Evolutionary conservation across 2,329 filamentous ascomycete genomes (phyloP).

Genomic region (Ceratocystiopsis minuta): DNA sequence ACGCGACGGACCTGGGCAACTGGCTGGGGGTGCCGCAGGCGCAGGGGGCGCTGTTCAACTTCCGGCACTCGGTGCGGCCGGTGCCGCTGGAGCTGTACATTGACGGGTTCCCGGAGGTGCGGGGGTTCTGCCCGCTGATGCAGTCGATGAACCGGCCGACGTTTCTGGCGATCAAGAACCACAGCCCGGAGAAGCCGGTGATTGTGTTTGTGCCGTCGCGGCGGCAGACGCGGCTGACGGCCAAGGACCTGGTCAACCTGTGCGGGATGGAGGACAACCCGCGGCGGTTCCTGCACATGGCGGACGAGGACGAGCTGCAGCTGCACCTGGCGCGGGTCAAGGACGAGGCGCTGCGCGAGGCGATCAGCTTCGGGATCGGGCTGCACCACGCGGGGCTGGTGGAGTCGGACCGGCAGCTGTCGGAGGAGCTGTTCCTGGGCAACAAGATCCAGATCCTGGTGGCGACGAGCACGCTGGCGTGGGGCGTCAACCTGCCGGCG

Average conservation of each 20-base stretch:
- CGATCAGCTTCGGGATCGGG: conserved; percentile 93
- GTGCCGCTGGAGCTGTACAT: conserved; percentile 94
- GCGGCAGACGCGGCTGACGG: conserved; percentile 83
- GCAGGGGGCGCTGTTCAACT: conserved; percentile 65
- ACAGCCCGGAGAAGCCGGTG: conserved; percentile 90
- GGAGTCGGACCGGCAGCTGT: conserved; percentile 76
- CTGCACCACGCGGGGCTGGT: conserved; percentile 94
- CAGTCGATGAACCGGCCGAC: conserved; percentile 98
- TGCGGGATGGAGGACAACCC: conserved; percentile 98
- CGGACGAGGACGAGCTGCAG: conserved; percentile 85
- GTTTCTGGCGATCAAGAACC: conserved; percentile 88
- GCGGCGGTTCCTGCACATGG: conserved; percentile 80
- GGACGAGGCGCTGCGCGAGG: conserved; percentile 79
- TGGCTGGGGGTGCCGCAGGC: conserved; percentile 88
- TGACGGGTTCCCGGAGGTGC: conserved; percentile 86
- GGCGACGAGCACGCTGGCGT: conserved; percentile 87
- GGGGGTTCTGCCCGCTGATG: conserved; percentile 94
- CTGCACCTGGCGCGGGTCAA: conserved; percentile 79
- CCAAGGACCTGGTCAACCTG: conserved; percentile 89
- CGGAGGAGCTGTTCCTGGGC: conserved; percentile 88
- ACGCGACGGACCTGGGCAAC: conserved; percentile 81
- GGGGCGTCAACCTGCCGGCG: conserved; percentile 94
- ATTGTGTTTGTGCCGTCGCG: conserved; percentile 97
- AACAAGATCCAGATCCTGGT: conserved; percentile 97
- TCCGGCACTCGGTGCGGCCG: conserved; percentile 87